Conservation (phyloP, 1,284 basidiomycete species). For the Salmacisia buchloeana region DNA sequence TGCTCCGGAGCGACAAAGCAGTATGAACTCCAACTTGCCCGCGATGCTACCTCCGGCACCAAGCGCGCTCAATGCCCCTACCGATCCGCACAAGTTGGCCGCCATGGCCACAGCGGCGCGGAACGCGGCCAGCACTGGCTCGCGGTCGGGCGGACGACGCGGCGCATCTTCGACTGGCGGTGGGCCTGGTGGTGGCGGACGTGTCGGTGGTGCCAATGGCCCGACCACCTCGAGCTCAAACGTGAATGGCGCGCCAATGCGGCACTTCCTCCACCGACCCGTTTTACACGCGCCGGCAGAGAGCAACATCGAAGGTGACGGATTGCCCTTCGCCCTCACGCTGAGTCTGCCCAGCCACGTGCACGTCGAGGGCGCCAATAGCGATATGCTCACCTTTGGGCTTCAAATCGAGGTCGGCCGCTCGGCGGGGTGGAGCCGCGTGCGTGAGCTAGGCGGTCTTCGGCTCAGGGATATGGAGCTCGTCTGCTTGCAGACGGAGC, state of each 20-base stretch:
- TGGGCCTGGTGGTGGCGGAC: background rate
- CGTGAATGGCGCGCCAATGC: slow-evolving; percentile 23
- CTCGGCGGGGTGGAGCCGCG: slow-evolving; percentile 31
- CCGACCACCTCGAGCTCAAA: background rate
- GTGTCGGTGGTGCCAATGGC: background rate
- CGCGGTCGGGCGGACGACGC: background rate
- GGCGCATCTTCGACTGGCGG: too few species aligned
- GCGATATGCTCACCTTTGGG: slow-evolving; percentile 45
- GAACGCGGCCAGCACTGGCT: slow-evolving; percentile 6
- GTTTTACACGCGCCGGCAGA: slow-evolving; percentile 36
- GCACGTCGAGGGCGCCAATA: slow-evolving; percentile 30
- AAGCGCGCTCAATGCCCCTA: slow-evolving; percentile 25
- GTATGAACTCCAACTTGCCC: background rate
- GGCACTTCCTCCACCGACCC: slow-evolving; percentile 46
- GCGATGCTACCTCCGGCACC: slow-evolving; percentile 22
- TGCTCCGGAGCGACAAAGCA: too few species aligned
- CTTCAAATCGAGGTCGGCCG: slow-evolving; percentile 46
- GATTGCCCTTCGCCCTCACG: slow-evolving; percentile 41
- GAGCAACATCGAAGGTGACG: slow-evolving; percentile 27
- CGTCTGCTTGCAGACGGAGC: slow-evolving; percentile 45
- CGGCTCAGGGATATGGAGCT: slow-evolving; percentile 48
- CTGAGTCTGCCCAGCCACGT: slow-evolving; percentile 47
- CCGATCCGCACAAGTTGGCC: slow-evolving; percentile 29
- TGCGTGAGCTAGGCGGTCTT: slow-evolving; percentile 36
- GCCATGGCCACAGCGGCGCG: slow-evolving; percentile 13